Base-by-base conservation (phyloP, 108 stramenopile species). In the Cyclotella kingstonii region DNA sequence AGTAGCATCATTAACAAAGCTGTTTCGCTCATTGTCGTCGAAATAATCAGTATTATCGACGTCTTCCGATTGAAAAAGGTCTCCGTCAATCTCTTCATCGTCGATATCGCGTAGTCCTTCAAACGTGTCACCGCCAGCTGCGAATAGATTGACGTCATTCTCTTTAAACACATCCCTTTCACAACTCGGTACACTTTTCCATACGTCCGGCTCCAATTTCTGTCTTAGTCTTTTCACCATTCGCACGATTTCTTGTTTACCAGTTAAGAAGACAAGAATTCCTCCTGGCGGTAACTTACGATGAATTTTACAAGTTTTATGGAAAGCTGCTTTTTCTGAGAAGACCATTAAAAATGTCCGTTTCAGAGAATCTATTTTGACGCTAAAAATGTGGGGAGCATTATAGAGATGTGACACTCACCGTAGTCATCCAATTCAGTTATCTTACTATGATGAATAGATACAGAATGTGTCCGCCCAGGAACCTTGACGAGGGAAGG, bases 181-280 rank as follows among this genome's bases (percentile, higher is more conserved):
- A 48, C 46, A 15, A 45, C 33, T 54, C 35, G 31, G 21, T 53
- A 30, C 40, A 29, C 42, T 21, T 60, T 21, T 17, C 15, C 36
- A 18, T 26, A 46, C 11, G 55, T 9, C 5, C n/a, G 58, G 35
- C 26, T 42, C 84, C 42, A 61, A 76, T 69, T 40, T 77, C 55
- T 68, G 55, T 17, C 63, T 60, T 7, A 94, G 78, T 46, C 83
- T 48, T 53, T 83, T 87, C 5, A 91, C 87, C 77, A 90, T 84
- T 31, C 87, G 74, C 48, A 93, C 54, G 43, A 99, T 96, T 75
- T 99, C 98, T 47, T 47, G 45, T 55, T 95, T 93, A 26, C 98
- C 98, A 5, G 98, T 98, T 14, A 99, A 70, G 60, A 99, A 99
- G 0, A 98, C 91, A n/a, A 99, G 86, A 49, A 98, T 87, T 2